Percentiles rank a stretch among this genome's conserved stretches.
phyloP scores from a whole-genome alignment of 805 yeast genomes.

The Candida ovalis region DNA sequence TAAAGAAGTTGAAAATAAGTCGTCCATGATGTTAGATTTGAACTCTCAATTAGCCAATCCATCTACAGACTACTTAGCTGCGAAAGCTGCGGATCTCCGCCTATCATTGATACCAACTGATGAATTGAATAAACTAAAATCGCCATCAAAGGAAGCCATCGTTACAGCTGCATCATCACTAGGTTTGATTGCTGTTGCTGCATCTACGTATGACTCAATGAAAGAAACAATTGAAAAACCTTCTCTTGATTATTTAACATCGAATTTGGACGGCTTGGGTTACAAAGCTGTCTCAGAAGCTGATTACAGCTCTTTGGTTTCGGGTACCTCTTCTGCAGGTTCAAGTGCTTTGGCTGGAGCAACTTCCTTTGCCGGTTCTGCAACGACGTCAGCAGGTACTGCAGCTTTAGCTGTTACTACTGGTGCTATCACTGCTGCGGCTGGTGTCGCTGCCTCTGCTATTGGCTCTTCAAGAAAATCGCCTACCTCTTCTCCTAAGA shows the following conservation, averaged over 20 bases:
- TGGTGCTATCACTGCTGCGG: constrained; percentile 1
- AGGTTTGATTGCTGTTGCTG: constrained; percentile 35
- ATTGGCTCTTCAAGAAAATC: background rate
- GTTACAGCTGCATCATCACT: constrained; percentile 27
- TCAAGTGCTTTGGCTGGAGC: background rate
- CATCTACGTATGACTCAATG: constrained; percentile 23
- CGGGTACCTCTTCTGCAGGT: constrained; percentile 4
- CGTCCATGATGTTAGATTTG: background rate
- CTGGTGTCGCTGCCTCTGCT: constrained; percentile 1
- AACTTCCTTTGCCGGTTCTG: background rate
- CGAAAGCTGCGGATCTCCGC: background rate
- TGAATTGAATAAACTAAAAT: constrained; percentile 1
- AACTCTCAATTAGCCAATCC: background rate
- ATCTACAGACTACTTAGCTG: background rate
- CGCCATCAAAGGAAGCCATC: constrained; percentile 12
- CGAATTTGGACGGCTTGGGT: constrained; percentile 23
- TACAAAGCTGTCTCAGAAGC: constrained; percentile 19
- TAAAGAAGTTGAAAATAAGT: background rate
- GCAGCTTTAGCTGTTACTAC: background rate
- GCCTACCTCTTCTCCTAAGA: constrained; percentile 8
- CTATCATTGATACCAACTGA: background rate
- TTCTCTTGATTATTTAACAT: constrained; percentile 23
- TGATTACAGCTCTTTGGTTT: constrained; percentile 19
- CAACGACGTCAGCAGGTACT: constrained; percentile 1
- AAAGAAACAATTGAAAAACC: constrained; percentile 22